These are phyloP conservation scores for Chaetomiaceae sp. DNA, from an alignment of 2,329 filamentous ascomycete species.

Conservation along the genomic window DNA sequence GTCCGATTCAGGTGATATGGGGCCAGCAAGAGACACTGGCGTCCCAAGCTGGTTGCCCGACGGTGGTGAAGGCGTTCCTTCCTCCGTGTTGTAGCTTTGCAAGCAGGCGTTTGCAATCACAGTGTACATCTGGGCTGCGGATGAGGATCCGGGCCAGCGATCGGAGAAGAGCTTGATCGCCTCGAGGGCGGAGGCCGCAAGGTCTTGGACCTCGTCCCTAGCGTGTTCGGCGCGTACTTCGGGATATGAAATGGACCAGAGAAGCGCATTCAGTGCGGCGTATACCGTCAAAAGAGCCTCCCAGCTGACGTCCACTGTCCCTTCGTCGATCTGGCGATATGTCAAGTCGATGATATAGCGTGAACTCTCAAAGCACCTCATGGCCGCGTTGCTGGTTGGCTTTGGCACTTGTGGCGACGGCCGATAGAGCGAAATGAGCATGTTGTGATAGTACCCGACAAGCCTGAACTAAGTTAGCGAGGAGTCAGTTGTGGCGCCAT, in stretches of 20 bases:
- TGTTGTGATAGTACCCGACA: slow-evolving; percentile 70
- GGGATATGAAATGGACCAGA: slow-evolving; percentile 87
- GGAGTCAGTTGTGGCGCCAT: too few species aligned
- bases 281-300: slow-evolving; percentile 86
- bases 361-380: slow-evolving; percentile 77
- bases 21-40: slow-evolving; percentile 45
- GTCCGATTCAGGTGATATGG: slow-evolving; percentile 45
- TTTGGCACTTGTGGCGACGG: slow-evolving; percentile 89
- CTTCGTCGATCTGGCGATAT: slow-evolving; percentile 70
- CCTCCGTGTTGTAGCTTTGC: slow-evolving; percentile 72
- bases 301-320: slow-evolving; percentile 84
- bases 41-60: slow-evolving; percentile 37
- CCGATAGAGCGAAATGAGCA: slow-evolving; percentile 82
- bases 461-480: slow-evolving; percentile 47
- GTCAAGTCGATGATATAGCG: slow-evolving; percentile 78
- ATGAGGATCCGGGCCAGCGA: slow-evolving; percentile 85
- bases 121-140: slow-evolving; percentile 80
- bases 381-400: slow-evolving; percentile 73
- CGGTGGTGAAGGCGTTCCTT: slow-evolving; percentile 37
- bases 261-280: slow-evolving; percentile 83
- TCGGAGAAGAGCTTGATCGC: slow-evolving; percentile 76
- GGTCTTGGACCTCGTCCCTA: slow-evolving; percentile 69
- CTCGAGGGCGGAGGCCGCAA: slow-evolving; percentile 71
- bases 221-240: slow-evolving; percentile 71
- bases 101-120: slow-evolving; percentile 81